phyloP scores from a whole-genome alignment of 345 rosid genomes.

The Eucalyptus marginata region DNA sequence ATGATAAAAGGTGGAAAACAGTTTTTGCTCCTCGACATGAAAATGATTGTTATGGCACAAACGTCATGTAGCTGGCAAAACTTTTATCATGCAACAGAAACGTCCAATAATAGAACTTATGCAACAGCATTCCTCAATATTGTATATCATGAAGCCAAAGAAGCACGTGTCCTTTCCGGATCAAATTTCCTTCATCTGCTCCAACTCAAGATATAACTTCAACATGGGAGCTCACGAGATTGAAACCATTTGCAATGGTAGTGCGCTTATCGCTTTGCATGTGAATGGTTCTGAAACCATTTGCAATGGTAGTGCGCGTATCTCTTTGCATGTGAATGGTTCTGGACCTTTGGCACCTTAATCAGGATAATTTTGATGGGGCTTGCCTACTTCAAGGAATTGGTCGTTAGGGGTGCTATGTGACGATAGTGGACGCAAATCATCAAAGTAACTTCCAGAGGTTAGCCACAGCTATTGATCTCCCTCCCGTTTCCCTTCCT shows the following conservation, averaged over 20 bases:
- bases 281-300: not conserved
- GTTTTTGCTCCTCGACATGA: not conserved
- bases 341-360: no score
- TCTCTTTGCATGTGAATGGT: no score
- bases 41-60: not conserved
- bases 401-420: no score
- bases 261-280: not conserved
- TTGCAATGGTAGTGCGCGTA: not conserved
- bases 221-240: not conserved
- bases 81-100: not conserved
- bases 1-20: rapidly evolving
- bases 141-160: not conserved
- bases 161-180: rapidly evolving
- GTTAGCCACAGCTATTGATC: not conserved
- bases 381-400: no score
- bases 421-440: no score
- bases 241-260: not conserved
- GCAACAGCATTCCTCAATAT: not conserved
- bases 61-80: not conserved
- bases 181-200: not conserved
- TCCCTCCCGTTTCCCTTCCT: not conserved
- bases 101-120: not conserved
- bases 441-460: not conserved
- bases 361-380: rapidly evolving
- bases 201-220: not conserved